Evolutionary conservation across 495 filamentous ascomycete species (phyloP), one percentile per base, ranked within the genome.

Genomic region (Penicillium egyptiacum): DNA sequence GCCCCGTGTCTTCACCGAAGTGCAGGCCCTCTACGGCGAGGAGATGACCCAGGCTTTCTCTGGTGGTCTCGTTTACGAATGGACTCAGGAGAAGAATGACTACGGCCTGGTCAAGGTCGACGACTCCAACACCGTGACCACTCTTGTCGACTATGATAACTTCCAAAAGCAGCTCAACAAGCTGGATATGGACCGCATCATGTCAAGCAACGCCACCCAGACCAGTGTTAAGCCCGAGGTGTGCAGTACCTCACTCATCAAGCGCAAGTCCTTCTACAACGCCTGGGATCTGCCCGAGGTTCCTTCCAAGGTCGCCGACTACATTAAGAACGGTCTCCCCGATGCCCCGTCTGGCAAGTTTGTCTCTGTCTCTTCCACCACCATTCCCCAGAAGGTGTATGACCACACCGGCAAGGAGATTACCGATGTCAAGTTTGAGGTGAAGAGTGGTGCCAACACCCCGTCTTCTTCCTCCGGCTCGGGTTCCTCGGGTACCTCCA

Each of bases 41-140:
- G 70, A 94, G 50, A 96, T 98, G 91, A 87, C 83, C 23, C 74
- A 75, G 55, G 77, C 85, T 35, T 86, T 97, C 74, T 89, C 88
- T 23, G 93, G 93, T 57, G 93, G 94, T 59, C 73, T 98, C 33
- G 87, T 97, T 42, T 96, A 96, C 76, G 88, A 96, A 73, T 96
- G 83, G 73, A 86, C 85, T 17, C 77, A 95, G 72, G 90, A 95
- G 65, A 81, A 80, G 52, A 83, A 94, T 73, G 75, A 92, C 65
- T 97, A 83, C 66, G 92, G 92, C 55, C 81, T 97, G 7, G 89
- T 95, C 62, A 64, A 80, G 53, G 69, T 91, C 59, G 85, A 87
- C 64, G 66, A 72, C 56, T 86, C 91, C 59, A 81, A 78, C 61
- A 84, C 82, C 20, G 81, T 86, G 30, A 76, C 78, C 30, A 78